Evolutionary conservation across 257 asterid species (phyloP).

Genomic region (Galeopsis tetrahit): DNA sequence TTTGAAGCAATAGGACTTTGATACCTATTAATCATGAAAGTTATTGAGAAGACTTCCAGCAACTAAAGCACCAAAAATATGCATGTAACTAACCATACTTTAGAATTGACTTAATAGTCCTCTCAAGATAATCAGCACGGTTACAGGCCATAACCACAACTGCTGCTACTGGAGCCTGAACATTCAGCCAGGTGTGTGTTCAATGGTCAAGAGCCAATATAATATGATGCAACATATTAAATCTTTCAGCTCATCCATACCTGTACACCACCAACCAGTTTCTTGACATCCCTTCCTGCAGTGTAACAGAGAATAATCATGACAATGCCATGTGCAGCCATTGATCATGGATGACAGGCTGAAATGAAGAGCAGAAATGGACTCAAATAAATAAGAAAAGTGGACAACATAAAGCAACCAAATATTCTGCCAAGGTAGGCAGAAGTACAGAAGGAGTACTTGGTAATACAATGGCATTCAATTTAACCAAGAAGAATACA

Average conservation of each 20-base stretch:
- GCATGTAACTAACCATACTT: conserved; percentile 58
- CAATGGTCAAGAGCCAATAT: conserved; percentile 26
- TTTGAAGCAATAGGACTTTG: conserved; percentile 80
- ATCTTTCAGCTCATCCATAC: conserved; percentile 49
- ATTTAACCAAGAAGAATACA: conserved; percentile 17
- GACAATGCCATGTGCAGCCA: conserved; percentile 26
- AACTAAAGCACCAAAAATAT: conserved; percentile 32
- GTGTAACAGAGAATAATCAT: conserved; percentile 38
- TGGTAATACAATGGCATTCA: conserved; percentile 7
- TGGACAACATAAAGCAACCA: conserved; percentile 9
- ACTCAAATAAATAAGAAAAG: conserved; percentile 4
- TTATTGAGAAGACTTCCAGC: conserved; percentile 35
- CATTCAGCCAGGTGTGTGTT: conserved; percentile 39
- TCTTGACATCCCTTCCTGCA: conserved; percentile 81
- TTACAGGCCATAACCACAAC: conserved; percentile 98
- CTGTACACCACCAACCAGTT: conserved; percentile 72
- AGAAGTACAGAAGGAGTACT: background rate
- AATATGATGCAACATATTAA: conserved; percentile 17
- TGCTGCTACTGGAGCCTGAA: conserved; percentile 92
- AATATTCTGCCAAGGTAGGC: background rate
- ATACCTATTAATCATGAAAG: conserved; percentile 56
- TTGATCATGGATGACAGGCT: conserved; percentile 24
- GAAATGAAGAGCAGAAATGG: conserved; percentile 23
- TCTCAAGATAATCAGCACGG: conserved; percentile 97
- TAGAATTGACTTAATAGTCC: conserved; percentile 81